Percentiles rank a stretch among this genome's conserved stretches.
These are phyloP conservation scores for Cytospora schulzeri DNA, from an alignment of 2,329 filamentous ascomycete genomes.

Conservation along the genomic window DNA sequence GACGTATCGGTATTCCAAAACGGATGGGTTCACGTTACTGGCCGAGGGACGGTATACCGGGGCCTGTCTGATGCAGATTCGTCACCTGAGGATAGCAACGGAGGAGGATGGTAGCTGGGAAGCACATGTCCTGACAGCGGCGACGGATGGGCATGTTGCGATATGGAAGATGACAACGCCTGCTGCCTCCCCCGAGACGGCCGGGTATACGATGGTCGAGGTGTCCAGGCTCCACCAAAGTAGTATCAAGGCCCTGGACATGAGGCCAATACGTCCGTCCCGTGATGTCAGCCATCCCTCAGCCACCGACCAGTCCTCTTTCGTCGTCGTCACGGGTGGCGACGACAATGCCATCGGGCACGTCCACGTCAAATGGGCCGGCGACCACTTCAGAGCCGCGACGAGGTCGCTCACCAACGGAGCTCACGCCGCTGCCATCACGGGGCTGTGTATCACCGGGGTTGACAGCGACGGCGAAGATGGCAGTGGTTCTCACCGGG, in stretches of 20 bases:
- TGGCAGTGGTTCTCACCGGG: slow-evolving; percentile 11
- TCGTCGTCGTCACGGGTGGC: slow-evolving; percentile 72
- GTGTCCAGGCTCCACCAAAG: slow-evolving; percentile 71
- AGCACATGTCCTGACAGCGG: slow-evolving; percentile 63
- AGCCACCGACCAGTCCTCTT: slow-evolving; percentile 31
- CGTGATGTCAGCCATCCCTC: slow-evolving; percentile 13
- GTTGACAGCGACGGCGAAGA: slow-evolving; percentile 30
- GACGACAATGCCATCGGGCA: slow-evolving; percentile 83
- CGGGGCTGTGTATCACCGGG: slow-evolving; percentile 50
- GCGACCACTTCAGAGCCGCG: slow-evolving; percentile 28
- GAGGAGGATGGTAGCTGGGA: slow-evolving; percentile 30
- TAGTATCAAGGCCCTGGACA: slow-evolving; percentile 69
- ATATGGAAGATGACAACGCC: slow-evolving; percentile 50
- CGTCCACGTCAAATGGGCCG: slow-evolving; percentile 43
- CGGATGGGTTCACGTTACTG: slow-evolving; percentile 50
- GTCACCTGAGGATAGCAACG: slow-evolving; percentile 41
- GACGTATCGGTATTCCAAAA: slow-evolving; percentile 52
- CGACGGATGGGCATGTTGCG: slow-evolving; percentile 78
- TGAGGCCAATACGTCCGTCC: slow-evolving; percentile 31
- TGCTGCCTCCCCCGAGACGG: slow-evolving; percentile 11
- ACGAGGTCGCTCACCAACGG: slow-evolving; percentile 45
- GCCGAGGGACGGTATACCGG: slow-evolving; percentile 65
- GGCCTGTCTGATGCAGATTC: slow-evolving; percentile 72
- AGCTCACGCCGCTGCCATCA: slow-evolving; percentile 74
- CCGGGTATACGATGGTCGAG: slow-evolving; percentile 35